Base-by-base conservation (phyloP, 306 rosid genomes). In the cucumber (Cucumis sativus) region DNA sequence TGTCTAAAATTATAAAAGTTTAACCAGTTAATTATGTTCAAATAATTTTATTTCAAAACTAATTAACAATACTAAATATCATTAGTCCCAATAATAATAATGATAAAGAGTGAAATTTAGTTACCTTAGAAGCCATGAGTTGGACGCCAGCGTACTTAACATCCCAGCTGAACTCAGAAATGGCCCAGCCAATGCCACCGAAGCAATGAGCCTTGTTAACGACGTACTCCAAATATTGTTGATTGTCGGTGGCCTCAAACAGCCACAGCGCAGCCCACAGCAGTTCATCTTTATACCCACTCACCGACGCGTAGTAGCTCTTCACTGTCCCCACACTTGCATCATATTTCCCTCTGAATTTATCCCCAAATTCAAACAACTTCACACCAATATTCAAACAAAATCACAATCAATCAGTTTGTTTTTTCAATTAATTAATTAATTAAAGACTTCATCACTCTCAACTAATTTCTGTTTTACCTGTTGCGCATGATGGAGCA, bases 231-330 rank as follows among this genome's bases (percentile, higher is more conserved):
- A 89, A 77, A 83, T 92, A 91, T 60, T 80, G 82, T 43, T 83
- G 68, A 15, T 80, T 96, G 97, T 92, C 97, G 93, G 99, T 96
- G 96, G 99, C 97, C 21, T 86, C 91, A 83, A 92, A 91, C 0
- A 96, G 85, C 99, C 99, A 96, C 96, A 88, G 64, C 81, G 92
- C 97, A 70, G 86, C 99, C 99, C 99, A 95, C 81, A 95, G 79
- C 88, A 96, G 74, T 85, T 96, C 99, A 78, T 96, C 99, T 84
- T 61, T 91, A 84, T 86, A 92, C 49, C 98, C 99, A 88, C 99
- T 96, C 98, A 96, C 99, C 86, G 99, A 96, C 89, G 93, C 91
- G 69, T 96, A 96, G 89, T 96, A 96, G 79, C 84, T 88, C 92
- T 91, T 92, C 88, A 91, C 99, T 39, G 77, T 97, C 56, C 83